Base-by-base conservation (phyloP, 2,329 filamentous ascomycete genomes). In the Claviceps sp. region DNA sequence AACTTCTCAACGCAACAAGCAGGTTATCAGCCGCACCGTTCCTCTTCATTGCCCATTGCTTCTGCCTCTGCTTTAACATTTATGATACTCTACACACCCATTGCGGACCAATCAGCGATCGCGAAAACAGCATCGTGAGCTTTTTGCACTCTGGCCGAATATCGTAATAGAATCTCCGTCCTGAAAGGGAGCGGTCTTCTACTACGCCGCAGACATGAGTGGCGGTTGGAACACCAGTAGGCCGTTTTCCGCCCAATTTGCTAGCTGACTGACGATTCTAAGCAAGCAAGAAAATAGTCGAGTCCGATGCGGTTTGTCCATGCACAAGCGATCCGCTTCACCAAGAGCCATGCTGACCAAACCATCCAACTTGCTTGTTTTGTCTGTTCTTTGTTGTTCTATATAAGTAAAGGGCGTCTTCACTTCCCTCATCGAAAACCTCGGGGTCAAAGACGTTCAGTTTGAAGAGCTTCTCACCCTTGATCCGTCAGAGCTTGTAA, bases 381-480 rank as follows among this genome's bases (percentile, higher is more conserved):
- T 43, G 20, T 11, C 18, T 43, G 3, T 43, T 24, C n/a, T 43
- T 37, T 20, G 16, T 13, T 8, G 4, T 9, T 9, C 11, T 9
- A 45, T 26, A 46, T 22, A 20, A 22, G 4, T 20, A 50, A 45
- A 80, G 90, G 93, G 93, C 63, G 90, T 98, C 65, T 98, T 98
- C 73, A 98, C 93, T 57, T 95, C 89, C 63, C 82, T 98, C 55
- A 86, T 98, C 64, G 89, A 96, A 59, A 79, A 77, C 62, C 85
- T 98, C 56, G 93, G 93, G 49, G 90, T 95, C 61, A 86, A 90
- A 67, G 82, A 88, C 64, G 89, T 97, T 2, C 93, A 98, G 69
- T 97, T 96, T 66, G 93, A 97, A 72, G 93, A 98, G 72, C 82
- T 98, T 57, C 81, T 96, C 54, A 85, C 87, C 1, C 82, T 98